Base-by-base conservation (phyloP, 2,329 filamentous ascomycete species). In the Microsporum ferrugineum region DNA sequence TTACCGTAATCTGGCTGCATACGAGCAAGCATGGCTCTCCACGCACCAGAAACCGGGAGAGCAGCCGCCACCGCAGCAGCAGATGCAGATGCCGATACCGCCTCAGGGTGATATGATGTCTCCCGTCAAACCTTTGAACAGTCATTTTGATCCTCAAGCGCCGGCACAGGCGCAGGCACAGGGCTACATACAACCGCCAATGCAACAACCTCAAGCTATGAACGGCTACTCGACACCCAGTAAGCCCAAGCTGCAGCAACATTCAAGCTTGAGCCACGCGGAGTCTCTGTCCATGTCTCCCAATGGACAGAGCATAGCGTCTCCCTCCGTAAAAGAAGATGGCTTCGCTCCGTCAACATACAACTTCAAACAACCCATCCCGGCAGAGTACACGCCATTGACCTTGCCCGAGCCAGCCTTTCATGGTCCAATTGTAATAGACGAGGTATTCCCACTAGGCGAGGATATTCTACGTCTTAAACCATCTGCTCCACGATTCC, bases 351-450 rank as follows among this genome's bases (percentile, higher is more conserved):
- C 58, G 10, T 58, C 47, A 5, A 56, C 61, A 3, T 41, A 38
- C 36, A 34, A 6, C 34, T 39, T 61, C 23, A 59, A 62, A 27
- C 62, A 61, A 34, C 60, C 65, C 29, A 64, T 65, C 6, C 62
- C 75, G 64, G 74, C 77, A 57, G 69, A 72, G 1, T 80, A 79
- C 66, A 77, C 79, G 61, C 77, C 78, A 2, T 76, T 76, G 65
- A 71, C 77, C 23, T 63, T 79, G 23, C 73, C 72, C 61, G 76
- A 71, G 67, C 77, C 83, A 41, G 80, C 81, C 47, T 80, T 81
- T 1, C 86, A 86, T 72, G 91, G 91, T 6, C 89, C 90, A 0
- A 80, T 92, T 62, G 83, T 88, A 62, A 77, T 91, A 10, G 78
- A 83, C 41, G 82, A 85, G 3, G 77, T 89, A 27, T 79, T 79